Evolutionary conservation across 352 stramenopile species (phyloP), one percentile per base, ranked within the genome.

Genomic region (Phytophthora hybrid): DNA sequence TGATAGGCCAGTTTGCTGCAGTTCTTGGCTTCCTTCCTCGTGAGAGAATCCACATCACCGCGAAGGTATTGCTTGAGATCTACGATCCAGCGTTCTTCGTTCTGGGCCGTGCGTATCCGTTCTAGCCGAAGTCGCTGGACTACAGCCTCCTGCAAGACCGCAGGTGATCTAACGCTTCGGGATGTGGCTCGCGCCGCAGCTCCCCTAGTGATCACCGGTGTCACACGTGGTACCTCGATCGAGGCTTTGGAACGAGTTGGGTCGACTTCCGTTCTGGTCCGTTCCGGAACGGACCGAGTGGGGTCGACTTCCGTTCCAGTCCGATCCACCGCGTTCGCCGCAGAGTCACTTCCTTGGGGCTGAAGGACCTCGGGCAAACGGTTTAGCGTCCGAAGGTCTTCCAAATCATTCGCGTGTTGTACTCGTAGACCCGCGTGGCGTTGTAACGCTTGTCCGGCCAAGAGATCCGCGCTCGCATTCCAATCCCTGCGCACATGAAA

Each of bases 401-500:
- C 14, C 5, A 32, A 19, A 5, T 32, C 29, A 6, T 60, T 19
- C 8, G 11, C 8, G 13, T 7, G 8, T 5, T n/a, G 13, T 21
- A 41, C n/a, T 0, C 37, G 21, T 26, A 46, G 4, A 0, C 61
- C 49, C 1, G 4, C 39, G 23, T 62, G 49, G 4, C 61, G n/a
- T 55, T 60, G 61, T 5, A 54, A 13, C 11, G 41, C 41, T 49
- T 49, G 41, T 5, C 41, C 41, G 6, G 41, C 41, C 11, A 49
- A 18, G 10, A 60, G 41, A 11, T 69, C 52, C 3, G 51, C 52
- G 10, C 62, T 69, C 34, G 51, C 62, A 37, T 69, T 61, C 37
- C 62, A 69, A 16, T 69, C 51, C 53, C 62, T 2, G 1, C 37
- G 49, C 1, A 69, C 62, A 13, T 69, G 34, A 7, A 69, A 32